These are phyloP conservation scores for Citrus cavaleriei DNA, from an alignment of 345 rosid species.

Conservation along the genomic window DNA sequence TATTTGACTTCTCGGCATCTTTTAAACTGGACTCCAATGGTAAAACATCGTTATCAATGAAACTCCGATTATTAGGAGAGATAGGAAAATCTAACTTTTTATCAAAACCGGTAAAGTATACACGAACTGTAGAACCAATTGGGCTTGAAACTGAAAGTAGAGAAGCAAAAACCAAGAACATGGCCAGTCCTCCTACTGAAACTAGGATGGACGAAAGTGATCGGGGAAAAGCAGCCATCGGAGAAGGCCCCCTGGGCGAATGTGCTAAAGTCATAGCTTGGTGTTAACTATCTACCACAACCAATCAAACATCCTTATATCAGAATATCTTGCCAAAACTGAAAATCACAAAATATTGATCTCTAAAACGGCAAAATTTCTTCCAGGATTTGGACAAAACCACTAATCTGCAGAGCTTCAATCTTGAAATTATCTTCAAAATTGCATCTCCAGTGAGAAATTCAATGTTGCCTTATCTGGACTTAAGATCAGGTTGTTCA, in stretches of 20 bases:
- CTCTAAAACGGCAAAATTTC: background rate
- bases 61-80: constrained; percentile 11
- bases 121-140: constrained; percentile 46
- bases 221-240: constrained; percentile 44
- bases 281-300: constrained; percentile 3
- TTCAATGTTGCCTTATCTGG: background rate
- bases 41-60: constrained; percentile 2
- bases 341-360: background rate
- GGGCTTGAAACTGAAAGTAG: constrained; percentile 60
- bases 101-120: constrained; percentile 59
- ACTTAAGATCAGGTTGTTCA: background rate
- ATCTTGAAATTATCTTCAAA: background rate
- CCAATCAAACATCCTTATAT: background rate
- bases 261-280: constrained; percentile 50
- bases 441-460: background rate
- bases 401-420: background rate
- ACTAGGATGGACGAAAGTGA: constrained; percentile 52
- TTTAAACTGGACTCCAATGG: constrained; percentile 10
- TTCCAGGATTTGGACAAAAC: background rate
- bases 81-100: constrained; percentile 27
- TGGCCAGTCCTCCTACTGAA: constrained; percentile 59
- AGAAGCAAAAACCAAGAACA: constrained; percentile 64
- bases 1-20: constrained; percentile 10
- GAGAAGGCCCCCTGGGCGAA: constrained; percentile 46
- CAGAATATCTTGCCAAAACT: background rate